Conservation (phyloP, 2,329 filamentous ascomycete species). For the Diaporthe ampelina region DNA sequence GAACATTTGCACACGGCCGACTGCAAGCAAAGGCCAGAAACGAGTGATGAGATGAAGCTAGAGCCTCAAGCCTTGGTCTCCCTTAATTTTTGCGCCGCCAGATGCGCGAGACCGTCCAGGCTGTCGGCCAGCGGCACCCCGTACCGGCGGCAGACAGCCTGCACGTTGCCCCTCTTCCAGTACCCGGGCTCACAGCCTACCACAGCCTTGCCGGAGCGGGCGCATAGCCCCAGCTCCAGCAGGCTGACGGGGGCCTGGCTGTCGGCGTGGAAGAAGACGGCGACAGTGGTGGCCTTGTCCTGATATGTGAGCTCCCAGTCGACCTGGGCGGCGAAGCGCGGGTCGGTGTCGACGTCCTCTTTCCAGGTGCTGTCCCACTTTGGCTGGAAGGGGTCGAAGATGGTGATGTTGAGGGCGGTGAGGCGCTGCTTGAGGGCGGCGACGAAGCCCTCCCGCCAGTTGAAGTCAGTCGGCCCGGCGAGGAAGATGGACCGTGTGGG, state of each 20-base stretch:
- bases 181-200: slow-evolving; percentile 68
- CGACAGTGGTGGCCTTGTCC: slow-evolving; percentile 65
- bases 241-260: slow-evolving; percentile 70
- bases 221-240: slow-evolving; percentile 71
- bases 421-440: slow-evolving; percentile 52
- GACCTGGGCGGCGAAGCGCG: slow-evolving; percentile 65
- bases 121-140: slow-evolving; percentile 59
- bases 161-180: slow-evolving; percentile 72
- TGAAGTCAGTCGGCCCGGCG: slow-evolving; percentile 66
- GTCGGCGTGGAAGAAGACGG: slow-evolving; percentile 67
- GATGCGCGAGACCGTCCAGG: slow-evolving; percentile 54
- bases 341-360: slow-evolving; percentile 61
- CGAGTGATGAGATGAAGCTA: background rate
- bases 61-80: slow-evolving; percentile 25
- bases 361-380: slow-evolving; percentile 69
- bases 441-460: slow-evolving; percentile 65
- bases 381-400: slow-evolving; percentile 69
- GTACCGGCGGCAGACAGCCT: slow-evolving; percentile 66
- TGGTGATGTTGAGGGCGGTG: slow-evolving; percentile 54
- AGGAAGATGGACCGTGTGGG: slow-evolving; percentile 64
- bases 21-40: background rate
- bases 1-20: background rate
- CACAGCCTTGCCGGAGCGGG: slow-evolving; percentile 58
- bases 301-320: slow-evolving; percentile 73
- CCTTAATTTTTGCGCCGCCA: slow-evolving; percentile 15